Evolutionary conservation across 1,284 basidiomycete species (phyloP).

Genomic region (Ustilago nuda): DNA sequence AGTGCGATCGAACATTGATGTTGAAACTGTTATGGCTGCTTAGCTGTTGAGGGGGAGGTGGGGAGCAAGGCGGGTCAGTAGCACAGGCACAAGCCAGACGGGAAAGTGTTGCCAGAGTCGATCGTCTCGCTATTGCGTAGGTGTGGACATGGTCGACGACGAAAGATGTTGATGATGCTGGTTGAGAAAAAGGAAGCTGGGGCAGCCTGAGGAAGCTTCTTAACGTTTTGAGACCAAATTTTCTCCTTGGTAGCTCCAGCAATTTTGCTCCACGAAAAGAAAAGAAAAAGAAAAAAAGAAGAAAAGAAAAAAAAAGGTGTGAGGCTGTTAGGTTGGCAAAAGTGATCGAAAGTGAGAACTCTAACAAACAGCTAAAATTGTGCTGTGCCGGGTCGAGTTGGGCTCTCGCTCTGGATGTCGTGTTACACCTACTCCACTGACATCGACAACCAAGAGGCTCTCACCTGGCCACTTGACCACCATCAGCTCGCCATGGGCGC

Average conservation of each 20-base stretch:
- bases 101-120: neutral
- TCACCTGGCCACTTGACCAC: neutral
- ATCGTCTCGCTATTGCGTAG: neutral
- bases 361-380: constrained; percentile 1
- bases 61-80: neutral
- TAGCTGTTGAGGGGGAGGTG: neutral
- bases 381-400: neutral
- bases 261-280: neutral
- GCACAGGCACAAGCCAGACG: neutral
- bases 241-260: constrained; percentile 5
- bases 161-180: constrained; percentile 11
- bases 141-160: neutral
- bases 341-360: constrained; percentile 10
- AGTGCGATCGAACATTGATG: neutral
- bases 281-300: too few species aligned
- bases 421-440: too few species aligned
- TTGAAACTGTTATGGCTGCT: constrained; percentile 1
- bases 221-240: constrained; percentile 6
- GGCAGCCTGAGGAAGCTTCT: neutral
- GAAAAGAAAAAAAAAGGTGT: too few species aligned
- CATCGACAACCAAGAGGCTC: neutral
- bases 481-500: neutral
- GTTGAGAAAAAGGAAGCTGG: neutral
- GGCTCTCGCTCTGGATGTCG: neutral
- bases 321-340: neutral